Evolutionary conservation across 192 early-diverging fungal species (phyloP).

Genomic region (Entomortierella parvispora): DNA sequence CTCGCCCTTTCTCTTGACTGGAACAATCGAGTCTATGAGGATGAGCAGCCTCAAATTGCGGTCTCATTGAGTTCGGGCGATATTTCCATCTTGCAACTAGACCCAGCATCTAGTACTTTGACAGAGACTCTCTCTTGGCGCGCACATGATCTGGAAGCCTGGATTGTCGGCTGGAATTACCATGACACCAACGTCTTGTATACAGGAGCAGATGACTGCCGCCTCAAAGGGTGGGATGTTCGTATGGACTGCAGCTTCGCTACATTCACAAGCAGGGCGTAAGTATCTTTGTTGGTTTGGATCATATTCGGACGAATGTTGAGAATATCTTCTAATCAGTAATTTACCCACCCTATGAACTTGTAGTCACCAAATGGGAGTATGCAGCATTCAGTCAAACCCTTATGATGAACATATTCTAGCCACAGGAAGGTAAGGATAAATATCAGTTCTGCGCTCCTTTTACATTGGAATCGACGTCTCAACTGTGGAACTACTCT

Average conservation of each 20-base stretch:
- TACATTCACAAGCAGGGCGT: constrained; percentile 70
- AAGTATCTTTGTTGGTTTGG: constrained; percentile 5
- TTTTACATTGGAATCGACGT: background rate
- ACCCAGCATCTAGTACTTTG: constrained; percentile 51
- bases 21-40: constrained; percentile 70
- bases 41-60: constrained; percentile 54
- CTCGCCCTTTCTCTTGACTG: constrained; percentile 92
- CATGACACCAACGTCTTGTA: constrained; percentile 79
- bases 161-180: constrained; percentile 93
- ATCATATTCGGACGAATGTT: background rate
- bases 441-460: background rate
- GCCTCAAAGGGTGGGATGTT: constrained; percentile 90
- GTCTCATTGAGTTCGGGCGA: constrained; percentile 85
- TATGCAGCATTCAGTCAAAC: constrained; percentile 89
- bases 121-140: constrained; percentile 65
- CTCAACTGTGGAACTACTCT: background rate
- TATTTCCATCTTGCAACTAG: constrained; percentile 62
- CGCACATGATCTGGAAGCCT: constrained; percentile 92
- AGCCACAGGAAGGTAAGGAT: constrained; percentile 81
- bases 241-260: constrained; percentile 64
- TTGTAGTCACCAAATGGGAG: constrained; percentile 85
- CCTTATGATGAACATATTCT: constrained; percentile 81
- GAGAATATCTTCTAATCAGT: background rate
- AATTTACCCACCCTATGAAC: background rate
- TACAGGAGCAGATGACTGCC: constrained; percentile 86